Evolutionary conservation across 1,284 basidiomycete species (phyloP).

Genomic region (Hemileia vastatrix): DNA sequence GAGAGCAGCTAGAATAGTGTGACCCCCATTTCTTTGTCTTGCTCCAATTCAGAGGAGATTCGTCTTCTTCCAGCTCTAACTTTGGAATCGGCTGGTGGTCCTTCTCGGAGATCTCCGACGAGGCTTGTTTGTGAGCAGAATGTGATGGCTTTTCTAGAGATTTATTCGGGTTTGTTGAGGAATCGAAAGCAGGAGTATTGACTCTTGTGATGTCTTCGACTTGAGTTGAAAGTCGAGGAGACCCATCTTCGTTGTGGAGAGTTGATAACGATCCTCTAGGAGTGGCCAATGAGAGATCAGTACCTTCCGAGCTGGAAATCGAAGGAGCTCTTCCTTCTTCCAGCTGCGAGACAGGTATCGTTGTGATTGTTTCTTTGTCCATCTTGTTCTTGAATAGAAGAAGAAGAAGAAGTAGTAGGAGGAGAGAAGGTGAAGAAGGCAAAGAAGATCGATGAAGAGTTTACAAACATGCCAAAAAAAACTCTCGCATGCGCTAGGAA

Average conservation of each 20-base stretch:
- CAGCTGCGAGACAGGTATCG: background rate
- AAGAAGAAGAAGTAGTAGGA: too few species aligned
- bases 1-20: constrained; percentile 26
- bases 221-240: background rate
- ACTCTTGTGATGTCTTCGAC: background rate
- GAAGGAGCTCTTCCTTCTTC: background rate
- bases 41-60: constrained; percentile 26
- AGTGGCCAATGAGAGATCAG: background rate
- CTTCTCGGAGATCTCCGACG: too few species aligned
- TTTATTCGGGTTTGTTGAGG: background rate
- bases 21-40: constrained; percentile 25
- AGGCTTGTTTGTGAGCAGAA: too few species aligned
- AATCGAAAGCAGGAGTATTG: background rate
- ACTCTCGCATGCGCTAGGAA: too few species aligned
- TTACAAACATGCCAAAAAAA: too few species aligned
- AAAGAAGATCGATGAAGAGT: too few species aligned
- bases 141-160: background rate
- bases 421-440: too few species aligned
- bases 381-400: too few species aligned
- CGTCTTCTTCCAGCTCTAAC: constrained; percentile 24
- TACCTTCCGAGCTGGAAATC: background rate
- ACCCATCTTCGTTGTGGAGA: too few species aligned
- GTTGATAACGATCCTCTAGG: too few species aligned
- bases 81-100: too few species aligned
- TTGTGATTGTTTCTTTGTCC: background rate